Percentiles rank a stretch among this genome's conserved stretches.
Evolutionary conservation across 2,329 filamentous ascomycete genomes (phyloP).

Genomic region (Phyllosticta citriasiana): DNA sequence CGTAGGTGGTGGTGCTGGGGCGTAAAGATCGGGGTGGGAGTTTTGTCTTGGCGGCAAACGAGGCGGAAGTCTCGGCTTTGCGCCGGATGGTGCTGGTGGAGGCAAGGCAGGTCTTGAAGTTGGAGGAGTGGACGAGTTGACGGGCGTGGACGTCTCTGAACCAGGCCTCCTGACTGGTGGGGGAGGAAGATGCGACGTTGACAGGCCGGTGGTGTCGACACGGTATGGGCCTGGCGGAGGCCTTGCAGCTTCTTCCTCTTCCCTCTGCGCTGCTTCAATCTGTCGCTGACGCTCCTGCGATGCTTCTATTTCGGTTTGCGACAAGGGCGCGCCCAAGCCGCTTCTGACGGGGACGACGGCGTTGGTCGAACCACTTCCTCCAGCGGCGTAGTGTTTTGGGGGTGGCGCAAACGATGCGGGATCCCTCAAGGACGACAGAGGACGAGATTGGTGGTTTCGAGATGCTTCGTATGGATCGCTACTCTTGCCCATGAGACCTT

Average conservation of each 20-base stretch:
- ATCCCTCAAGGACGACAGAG: constrained; percentile 63
- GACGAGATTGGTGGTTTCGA: constrained; percentile 46
- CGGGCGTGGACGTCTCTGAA: constrained; percentile 14
- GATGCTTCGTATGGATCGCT: constrained; percentile 28
- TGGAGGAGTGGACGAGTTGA: constrained; percentile 18
- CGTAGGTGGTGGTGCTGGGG: constrained; percentile 36
- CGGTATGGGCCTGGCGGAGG: constrained; percentile 55
- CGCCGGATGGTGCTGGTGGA: neutral
- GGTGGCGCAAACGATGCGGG: constrained; percentile 71
- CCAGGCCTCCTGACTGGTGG: constrained; percentile 50
- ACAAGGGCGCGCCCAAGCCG: constrained; percentile 31
- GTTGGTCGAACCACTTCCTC: neutral
- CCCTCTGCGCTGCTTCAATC: constrained; percentile 26
- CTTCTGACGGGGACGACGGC: neutral
- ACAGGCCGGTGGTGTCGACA: constrained; percentile 59
- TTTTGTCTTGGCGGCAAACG: constrained; percentile 61
- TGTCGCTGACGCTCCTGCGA: constrained; percentile 21
- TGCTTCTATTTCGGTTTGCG: constrained; percentile 26
- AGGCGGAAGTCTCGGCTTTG: constrained; percentile 40
- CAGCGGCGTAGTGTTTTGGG: constrained; percentile 46
- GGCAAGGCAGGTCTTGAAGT: constrained; percentile 42
- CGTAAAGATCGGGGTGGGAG: constrained; percentile 37
- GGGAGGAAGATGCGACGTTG: constrained; percentile 57
- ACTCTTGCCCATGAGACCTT: constrained; percentile 48
- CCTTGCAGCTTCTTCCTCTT: constrained; percentile 24